Evolutionary conservation across 164 flowering plant genomes (phyloP).

Genomic region (Piper longum): DNA sequence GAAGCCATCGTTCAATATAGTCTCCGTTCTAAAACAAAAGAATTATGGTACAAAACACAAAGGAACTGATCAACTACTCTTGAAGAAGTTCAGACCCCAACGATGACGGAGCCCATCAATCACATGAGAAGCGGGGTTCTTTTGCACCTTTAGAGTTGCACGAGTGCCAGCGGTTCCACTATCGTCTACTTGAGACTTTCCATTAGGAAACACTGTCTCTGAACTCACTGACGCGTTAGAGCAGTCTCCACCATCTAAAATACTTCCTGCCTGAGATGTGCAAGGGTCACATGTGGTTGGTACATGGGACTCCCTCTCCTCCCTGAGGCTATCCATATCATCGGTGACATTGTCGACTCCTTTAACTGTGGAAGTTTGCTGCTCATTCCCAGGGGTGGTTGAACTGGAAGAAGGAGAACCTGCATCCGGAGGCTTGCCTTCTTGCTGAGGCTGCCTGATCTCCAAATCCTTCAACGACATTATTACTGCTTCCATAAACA

Average conservation of each 20-base stretch:
- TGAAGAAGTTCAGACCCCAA: slow-evolving; percentile 61
- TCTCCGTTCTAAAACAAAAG: too few relatives aligned
- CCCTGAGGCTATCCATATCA: not conserved
- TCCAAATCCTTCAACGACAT: slow-evolving; percentile 66
- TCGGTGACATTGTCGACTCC: not conserved
- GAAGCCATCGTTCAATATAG: too few relatives aligned
- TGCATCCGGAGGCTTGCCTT: slow-evolving; percentile 14
- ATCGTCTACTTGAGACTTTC: slow-evolving; percentile 6
- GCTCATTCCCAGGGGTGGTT: slow-evolving; percentile 9
- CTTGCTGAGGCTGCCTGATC: slow-evolving; percentile 23
- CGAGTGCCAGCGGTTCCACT: slow-evolving; percentile 39
- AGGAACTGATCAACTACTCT: slow-evolving; percentile 18
- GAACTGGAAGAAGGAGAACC: slow-evolving; percentile 9
- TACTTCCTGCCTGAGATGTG: not conserved
- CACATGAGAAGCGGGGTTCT: slow-evolving; percentile 42
- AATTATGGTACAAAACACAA: not conserved
- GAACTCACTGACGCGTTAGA: slow-evolving; percentile 17
- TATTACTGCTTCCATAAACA: slow-evolving; percentile 79
- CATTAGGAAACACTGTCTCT: slow-evolving; percentile 20
- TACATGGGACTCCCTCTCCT: not conserved
- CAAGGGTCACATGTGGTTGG: not conserved
- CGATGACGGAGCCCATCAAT: slow-evolving; percentile 73
- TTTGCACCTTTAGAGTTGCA: slow-evolving; percentile 53
- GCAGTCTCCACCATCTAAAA: too few relatives aligned
- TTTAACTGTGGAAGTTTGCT: slow-evolving; percentile 11